Conservation (phyloP, 345 rosid species). For the Rhizophora apiculata region DNA sequence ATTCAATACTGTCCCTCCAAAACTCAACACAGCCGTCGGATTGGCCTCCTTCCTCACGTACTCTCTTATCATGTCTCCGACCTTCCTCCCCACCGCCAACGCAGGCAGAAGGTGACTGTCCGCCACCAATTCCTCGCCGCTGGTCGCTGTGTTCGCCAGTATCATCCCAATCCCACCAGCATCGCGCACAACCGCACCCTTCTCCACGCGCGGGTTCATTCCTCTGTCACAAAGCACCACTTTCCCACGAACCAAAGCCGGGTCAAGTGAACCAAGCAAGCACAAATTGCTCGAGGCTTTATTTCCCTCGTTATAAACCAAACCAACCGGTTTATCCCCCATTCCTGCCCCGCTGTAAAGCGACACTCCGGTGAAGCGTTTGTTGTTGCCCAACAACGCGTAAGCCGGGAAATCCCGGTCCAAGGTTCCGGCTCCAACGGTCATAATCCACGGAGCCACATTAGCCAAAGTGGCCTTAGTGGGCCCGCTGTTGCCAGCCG, state of each 20-base stretch:
- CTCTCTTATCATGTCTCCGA: conserved; percentile 53
- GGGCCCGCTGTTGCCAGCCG: conserved; percentile 89
- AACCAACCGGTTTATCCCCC: conserved; percentile 46
- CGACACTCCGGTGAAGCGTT: conserved; percentile 54
- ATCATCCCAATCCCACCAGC: conserved; percentile 92
- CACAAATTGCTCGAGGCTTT: conserved; percentile 53
- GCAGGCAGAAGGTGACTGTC: conserved; percentile 83
- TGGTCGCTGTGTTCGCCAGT: conserved; percentile 56
- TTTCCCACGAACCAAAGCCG: conserved; percentile 54
- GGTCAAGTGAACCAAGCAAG: conserved; percentile 66
- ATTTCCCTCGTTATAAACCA: conserved; percentile 50
- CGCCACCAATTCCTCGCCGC: conserved; percentile 77
- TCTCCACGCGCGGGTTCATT: conserved; percentile 64
- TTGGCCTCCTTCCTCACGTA: conserved; percentile 40
- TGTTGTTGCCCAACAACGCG: conserved; percentile 49
- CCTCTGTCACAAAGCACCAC: conserved; percentile 86
- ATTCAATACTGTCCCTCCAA: conserved; percentile 65
- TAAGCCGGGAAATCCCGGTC: conserved; percentile 88
- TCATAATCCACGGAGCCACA: conserved; percentile 93
- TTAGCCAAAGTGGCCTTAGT: conserved; percentile 51
- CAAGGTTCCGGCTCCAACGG: conserved; percentile 86
- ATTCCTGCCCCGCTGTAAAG: conserved; percentile 66
- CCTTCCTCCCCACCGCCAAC: conserved; percentile 59
- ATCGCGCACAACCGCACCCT: conserved; percentile 69
- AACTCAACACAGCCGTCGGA: conserved; percentile 54